Conservation (phyloP, 2,329 filamentous ascomycete genomes). For the Curvularia spicifera region DNA sequence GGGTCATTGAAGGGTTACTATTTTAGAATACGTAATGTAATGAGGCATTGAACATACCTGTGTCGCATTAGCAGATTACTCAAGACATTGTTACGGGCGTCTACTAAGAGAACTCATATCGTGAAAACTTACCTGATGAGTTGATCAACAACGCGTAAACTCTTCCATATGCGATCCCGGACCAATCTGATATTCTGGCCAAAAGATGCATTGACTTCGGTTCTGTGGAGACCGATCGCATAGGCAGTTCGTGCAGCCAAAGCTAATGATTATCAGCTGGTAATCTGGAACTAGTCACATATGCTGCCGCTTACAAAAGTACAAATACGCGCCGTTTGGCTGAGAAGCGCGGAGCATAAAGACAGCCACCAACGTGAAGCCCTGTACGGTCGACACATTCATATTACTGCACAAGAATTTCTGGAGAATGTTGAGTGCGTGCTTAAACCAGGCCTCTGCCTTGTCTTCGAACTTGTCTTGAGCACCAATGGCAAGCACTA, state of each 20-base stretch:
- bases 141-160: constrained; percentile 59
- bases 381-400: constrained; percentile 59
- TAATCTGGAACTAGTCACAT: background rate
- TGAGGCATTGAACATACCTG: background rate
- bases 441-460: constrained; percentile 57
- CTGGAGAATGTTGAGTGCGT: constrained; percentile 54
- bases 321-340: constrained; percentile 60
- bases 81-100: too few species aligned
- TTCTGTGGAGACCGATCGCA: constrained; percentile 60
- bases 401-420: constrained; percentile 58
- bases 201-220: constrained; percentile 60
- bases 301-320: constrained; percentile 49
- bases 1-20: background rate
- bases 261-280: constrained; percentile 18
- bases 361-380: constrained; percentile 59
- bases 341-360: constrained; percentile 61
- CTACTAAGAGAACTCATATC: background rate
- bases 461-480: constrained; percentile 52
- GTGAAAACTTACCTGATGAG: constrained; percentile 45
- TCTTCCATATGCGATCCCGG: constrained; percentile 61
- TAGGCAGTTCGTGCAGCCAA: constrained; percentile 60
- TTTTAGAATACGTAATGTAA: background rate
- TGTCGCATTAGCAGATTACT: background rate
- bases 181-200: constrained; percentile 51
- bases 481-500: constrained; percentile 59